Percentiles rank a stretch among this genome's conserved stretches.
These are phyloP conservation scores for Pestalotiopsis sp. DNA, from an alignment of 2,329 filamentous ascomycete genomes.

Conservation along the genomic window DNA sequence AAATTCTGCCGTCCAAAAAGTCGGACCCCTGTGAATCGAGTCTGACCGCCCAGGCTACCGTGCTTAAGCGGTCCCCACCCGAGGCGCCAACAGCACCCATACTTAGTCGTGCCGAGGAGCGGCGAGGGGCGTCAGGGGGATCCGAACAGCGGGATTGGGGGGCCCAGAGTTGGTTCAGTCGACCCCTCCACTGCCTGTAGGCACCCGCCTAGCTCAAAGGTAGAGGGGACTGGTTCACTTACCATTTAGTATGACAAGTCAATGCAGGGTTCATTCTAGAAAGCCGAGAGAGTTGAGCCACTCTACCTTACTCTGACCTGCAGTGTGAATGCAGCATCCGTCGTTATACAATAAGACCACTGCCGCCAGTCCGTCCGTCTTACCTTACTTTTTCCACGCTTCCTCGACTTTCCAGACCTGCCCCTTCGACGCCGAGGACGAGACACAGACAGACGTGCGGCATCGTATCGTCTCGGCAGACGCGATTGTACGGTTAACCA, in stretches of 20 bases:
- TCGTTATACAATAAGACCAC: not conserved
- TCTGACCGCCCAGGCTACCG: not conserved
- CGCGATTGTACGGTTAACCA: not conserved
- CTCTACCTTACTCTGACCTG: not conserved
- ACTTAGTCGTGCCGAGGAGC: slow-evolving; percentile 5
- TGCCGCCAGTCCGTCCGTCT: not conserved
- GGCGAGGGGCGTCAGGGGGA: not conserved
- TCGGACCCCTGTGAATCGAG: not conserved
- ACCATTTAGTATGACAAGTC: not conserved
- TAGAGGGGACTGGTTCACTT: not conserved
- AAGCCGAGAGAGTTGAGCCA: not conserved
- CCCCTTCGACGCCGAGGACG: not conserved
- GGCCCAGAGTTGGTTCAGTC: not conserved
- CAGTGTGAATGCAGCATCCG: not conserved
- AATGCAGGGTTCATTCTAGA: not conserved
- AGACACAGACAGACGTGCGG: not conserved
- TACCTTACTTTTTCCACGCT: not conserved
- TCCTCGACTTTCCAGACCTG: not conserved
- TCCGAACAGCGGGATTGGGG: not conserved
- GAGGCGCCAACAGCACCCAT: not conserved
- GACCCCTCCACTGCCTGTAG: not conserved
- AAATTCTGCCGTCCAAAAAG: slow-evolving; percentile 5
- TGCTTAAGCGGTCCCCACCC: not conserved
- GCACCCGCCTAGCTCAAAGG: not conserved
- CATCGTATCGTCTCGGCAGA: not conserved